phyloP scores from a whole-genome alignment of 768 basidiomycete genomes.

The Asterophora parasitica region DNA sequence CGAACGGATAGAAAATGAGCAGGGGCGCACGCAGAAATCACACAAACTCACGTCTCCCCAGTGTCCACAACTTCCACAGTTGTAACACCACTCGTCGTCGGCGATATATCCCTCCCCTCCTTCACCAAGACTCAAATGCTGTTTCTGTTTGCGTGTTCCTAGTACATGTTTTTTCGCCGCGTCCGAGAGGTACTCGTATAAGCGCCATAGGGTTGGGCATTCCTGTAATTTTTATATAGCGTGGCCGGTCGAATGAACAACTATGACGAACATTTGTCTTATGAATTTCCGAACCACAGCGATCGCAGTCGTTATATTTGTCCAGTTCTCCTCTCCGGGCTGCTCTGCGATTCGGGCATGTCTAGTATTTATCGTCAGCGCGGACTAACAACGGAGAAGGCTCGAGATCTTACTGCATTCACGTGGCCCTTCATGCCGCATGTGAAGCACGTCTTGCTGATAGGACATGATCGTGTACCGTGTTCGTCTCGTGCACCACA shows the following conservation, averaged over 20 bases:
- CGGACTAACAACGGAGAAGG: neutral
- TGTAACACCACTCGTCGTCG: constrained; percentile 75
- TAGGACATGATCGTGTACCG: constrained; percentile 70
- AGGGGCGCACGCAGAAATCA: neutral
- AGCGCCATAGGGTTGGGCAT: constrained; percentile 78
- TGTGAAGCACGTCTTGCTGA: constrained; percentile 73
- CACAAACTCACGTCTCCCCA: constrained; percentile 65
- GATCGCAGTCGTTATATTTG: constrained; percentile 51
- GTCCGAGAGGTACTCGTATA: constrained; percentile 67
- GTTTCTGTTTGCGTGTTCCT: constrained; percentile 43
- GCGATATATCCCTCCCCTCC: constrained; percentile 81
- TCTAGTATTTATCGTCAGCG: constrained; percentile 29
- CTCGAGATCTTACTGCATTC: constrained; percentile 43
- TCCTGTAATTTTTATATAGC: constrained; percentile 40
- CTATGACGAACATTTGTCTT: constrained; percentile 51
- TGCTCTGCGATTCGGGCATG: constrained; percentile 62
- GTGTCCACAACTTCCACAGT: constrained; percentile 69
- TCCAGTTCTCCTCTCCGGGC: constrained; percentile 19
- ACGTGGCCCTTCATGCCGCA: constrained; percentile 87
- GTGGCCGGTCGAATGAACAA: neutral
- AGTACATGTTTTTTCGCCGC: constrained; percentile 45
- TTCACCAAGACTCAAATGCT: constrained; percentile 47
- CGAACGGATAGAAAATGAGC: neutral
- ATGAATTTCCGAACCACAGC: constrained; percentile 65
- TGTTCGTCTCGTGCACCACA: constrained; percentile 82